These are phyloP conservation scores for Paecilomyces fulvus DNA, from an alignment of 2,329 filamentous ascomycete genomes.

Conservation along the genomic window DNA sequence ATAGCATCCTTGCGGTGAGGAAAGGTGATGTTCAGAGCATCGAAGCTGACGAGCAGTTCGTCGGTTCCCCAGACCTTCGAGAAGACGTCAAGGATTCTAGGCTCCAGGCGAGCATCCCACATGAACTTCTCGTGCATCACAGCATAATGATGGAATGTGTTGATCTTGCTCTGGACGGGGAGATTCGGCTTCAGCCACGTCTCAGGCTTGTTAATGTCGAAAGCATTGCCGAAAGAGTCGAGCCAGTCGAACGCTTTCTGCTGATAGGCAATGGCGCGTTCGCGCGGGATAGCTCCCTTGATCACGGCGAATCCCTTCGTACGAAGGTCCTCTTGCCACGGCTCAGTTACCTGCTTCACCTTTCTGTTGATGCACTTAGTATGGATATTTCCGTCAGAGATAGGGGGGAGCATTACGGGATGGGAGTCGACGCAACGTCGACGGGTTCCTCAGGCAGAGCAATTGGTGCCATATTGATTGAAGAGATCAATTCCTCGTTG, in stretches of 20 bases:
- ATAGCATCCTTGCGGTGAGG: constrained; percentile 19
- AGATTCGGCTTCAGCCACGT: neutral
- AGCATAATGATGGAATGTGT: constrained; percentile 21
- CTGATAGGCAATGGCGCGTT: constrained; percentile 20
- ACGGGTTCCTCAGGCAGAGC: too few species aligned
- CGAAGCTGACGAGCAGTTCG: constrained; percentile 12
- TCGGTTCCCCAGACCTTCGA: constrained; percentile 29
- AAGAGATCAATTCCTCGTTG: too few species aligned
- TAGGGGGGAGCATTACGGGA: too few species aligned
- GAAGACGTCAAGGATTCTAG: constrained; percentile 35
- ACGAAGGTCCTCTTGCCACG: constrained; percentile 9
- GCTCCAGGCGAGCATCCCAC: constrained; percentile 38
- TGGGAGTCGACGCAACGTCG: too few species aligned
- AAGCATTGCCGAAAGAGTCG: neutral
- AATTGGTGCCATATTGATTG: too few species aligned
- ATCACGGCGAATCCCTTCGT: constrained; percentile 35
- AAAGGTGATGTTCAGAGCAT: constrained; percentile 32
- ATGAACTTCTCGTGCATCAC: constrained; percentile 40
- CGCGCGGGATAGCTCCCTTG: constrained; percentile 33
- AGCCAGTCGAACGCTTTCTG: constrained; percentile 5
- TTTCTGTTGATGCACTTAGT: too few species aligned
- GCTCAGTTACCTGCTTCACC: too few species aligned
- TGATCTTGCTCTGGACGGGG: neutral
- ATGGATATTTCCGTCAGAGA: too few species aligned
- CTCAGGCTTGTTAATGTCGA: neutral